These are phyloP conservation scores for Apostasia ramifera DNA, from an alignment of 106 monocot species.

Conservation along the genomic window DNA sequence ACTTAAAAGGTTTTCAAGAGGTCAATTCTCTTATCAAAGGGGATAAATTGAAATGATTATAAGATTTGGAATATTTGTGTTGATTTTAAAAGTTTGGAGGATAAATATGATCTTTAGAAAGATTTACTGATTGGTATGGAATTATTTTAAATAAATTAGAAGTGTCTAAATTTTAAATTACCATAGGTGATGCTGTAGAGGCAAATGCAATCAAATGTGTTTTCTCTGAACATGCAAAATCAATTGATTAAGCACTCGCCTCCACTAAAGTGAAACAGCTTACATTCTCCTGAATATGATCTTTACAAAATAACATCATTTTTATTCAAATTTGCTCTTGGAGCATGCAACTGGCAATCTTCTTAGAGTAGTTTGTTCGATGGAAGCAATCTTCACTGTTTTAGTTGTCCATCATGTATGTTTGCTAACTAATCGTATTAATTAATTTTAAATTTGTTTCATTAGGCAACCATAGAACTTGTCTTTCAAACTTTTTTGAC, in stretches of 20 bases:
- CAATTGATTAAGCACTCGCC: slow-evolving; percentile 71
- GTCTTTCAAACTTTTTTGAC: neutral
- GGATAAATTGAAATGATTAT: no score
- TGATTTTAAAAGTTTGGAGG: no score
- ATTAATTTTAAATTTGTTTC: neutral
- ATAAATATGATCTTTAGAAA: no score
- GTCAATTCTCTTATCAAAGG: no score
- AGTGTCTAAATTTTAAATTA: neutral
- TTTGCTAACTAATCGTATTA: neutral
- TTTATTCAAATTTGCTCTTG: neutral
- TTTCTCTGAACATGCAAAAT: slow-evolving; percentile 78
- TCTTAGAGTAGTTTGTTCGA: slow-evolving; percentile 93
- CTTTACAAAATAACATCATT: neutral
- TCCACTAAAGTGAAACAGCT: slow-evolving; percentile 70
- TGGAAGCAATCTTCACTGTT: slow-evolving; percentile 91
- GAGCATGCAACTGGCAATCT: slow-evolving; percentile 95
- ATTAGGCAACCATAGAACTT: neutral
- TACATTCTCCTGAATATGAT: neutral
- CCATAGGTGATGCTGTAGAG: slow-evolving; percentile 80
- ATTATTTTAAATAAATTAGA: neutral
- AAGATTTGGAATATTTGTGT: no score
- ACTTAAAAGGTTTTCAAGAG: no score
- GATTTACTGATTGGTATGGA: no score
- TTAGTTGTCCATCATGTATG: slow-evolving; percentile 82
- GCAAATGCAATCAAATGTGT: slow-evolving; percentile 79